phyloP scores from a whole-genome alignment of 768 basidiomycete species.

The Dentipellis fragilis region DNA sequence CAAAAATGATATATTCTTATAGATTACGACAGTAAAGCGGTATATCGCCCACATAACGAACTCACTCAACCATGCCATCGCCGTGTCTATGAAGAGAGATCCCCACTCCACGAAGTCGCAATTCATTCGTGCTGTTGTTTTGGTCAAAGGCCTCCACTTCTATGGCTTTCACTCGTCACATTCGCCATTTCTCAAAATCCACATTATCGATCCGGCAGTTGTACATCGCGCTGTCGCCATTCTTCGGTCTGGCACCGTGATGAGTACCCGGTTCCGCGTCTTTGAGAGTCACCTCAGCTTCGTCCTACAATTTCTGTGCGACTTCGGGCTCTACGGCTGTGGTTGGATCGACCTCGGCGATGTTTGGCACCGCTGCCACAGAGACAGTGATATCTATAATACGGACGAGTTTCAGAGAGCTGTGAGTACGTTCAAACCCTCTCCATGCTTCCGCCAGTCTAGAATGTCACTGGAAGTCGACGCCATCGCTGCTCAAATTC shows the following conservation, averaged over 20 bases:
- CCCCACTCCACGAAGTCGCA: constrained; percentile 47
- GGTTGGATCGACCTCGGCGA: constrained; percentile 74
- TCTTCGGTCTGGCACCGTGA: constrained; percentile 72
- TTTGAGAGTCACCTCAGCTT: constrained; percentile 90
- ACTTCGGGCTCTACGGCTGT: constrained; percentile 92
- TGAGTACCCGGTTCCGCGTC: constrained; percentile 66
- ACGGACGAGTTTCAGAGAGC: constrained; percentile 3
- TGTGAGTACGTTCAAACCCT: constrained; percentile 29
- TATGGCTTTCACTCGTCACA: constrained; percentile 89
- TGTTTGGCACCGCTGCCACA: constrained; percentile 48
- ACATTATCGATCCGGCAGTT: constrained; percentile 59
- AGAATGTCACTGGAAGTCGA: constrained; percentile 78
- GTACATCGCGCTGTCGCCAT: constrained; percentile 65
- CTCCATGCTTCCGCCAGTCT: constrained; percentile 57
- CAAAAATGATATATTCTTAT: no score
- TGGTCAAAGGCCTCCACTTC: constrained; percentile 93
- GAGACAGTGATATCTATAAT: constrained; percentile 14
- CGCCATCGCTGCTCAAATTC: constrained; percentile 67
- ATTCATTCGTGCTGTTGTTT: constrained; percentile 64
- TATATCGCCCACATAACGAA: constrained; percentile 61
- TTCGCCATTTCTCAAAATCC: constrained; percentile 82
- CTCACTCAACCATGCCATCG: constrained; percentile 82
- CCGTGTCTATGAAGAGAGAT: constrained; percentile 68
- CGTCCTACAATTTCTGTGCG: constrained; percentile 85
- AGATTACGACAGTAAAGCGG: constrained; percentile 44